A percentile compares a stretch with the other conserved stretches of the same genome.
Conservation (phyloP, 768 basidiomycete genomes). For the Leccinum subgranulosum region DNA sequence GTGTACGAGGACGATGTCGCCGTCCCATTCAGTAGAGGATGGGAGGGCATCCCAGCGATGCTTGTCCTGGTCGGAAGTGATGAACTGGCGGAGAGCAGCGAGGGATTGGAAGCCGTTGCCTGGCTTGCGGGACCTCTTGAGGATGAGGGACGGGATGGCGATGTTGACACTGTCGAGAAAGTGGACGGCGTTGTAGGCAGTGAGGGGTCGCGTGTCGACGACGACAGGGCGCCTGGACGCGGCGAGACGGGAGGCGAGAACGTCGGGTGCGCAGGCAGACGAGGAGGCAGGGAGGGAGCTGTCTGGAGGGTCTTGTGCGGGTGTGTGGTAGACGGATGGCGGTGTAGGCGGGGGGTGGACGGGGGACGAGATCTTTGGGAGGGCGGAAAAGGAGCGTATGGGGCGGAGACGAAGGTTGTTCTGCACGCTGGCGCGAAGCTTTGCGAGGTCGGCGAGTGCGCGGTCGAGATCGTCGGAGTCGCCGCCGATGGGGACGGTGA, state of each 20-base stretch:
- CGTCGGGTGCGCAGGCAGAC: conserved; percentile 36
- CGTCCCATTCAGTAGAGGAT: conserved; percentile 62
- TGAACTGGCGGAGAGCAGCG: conserved; percentile 71
- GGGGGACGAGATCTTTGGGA: conserved; percentile 42
- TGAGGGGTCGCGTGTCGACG: conserved; percentile 77
- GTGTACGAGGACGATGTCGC: conserved; percentile 66
- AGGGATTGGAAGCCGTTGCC: conserved; percentile 64
- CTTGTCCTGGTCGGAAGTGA: conserved; percentile 76
- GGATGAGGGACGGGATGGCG: conserved; percentile 85
- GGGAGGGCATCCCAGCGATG: conserved; percentile 61
- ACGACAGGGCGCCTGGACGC: conserved; percentile 59
- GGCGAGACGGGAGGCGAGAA: conserved; percentile 48
- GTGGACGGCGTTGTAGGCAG: conserved; percentile 61
- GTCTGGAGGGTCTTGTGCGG: conserved; percentile 14
- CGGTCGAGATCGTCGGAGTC: conserved; percentile 58
- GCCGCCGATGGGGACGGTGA: conserved; percentile 16
- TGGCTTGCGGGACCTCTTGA: conserved; percentile 77
- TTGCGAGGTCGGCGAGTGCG: conserved; percentile 65
- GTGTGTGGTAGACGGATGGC: neutral
- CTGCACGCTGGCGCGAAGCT: conserved; percentile 68
- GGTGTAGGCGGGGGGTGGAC: neutral
- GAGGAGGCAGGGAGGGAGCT: conserved; percentile 32
- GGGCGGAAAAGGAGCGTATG: conserved; percentile 56
- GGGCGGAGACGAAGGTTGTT: conserved; percentile 78
- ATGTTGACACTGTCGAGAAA: conserved; percentile 75